Percentiles rank a stretch among this genome's conserved stretches.
Conservation (phyloP, 306 rosid genomes). For the Trifolium pratense region DNA sequence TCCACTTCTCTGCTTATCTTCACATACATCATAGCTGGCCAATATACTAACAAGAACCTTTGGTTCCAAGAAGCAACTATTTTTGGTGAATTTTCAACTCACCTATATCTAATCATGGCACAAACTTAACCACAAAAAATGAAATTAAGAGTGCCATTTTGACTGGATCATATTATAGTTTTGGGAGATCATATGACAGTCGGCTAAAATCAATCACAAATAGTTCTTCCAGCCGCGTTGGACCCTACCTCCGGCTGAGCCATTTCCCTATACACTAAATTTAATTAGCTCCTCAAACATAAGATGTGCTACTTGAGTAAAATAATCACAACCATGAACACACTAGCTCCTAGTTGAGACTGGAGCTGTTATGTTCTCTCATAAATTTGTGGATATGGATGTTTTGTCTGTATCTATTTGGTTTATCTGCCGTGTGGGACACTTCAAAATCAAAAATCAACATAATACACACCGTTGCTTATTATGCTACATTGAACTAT, state of each 20-base stretch:
- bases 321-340: too few relatives aligned
- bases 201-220: too few relatives aligned
- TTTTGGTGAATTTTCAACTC: not conserved
- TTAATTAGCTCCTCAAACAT: too few relatives aligned
- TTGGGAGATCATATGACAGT: too few relatives aligned
- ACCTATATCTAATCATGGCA: not conserved
- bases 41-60: not conserved
- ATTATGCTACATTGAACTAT: not conserved
- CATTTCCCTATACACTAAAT: too few relatives aligned
- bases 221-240: too few relatives aligned
- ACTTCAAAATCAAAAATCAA: not conserved
- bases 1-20: constrained; percentile 6
- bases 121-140: not conserved
- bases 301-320: too few relatives aligned
- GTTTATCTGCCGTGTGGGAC: constrained; percentile 21
- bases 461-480: too few relatives aligned
- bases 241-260: too few relatives aligned
- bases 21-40: not conserved
- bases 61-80: constrained; percentile 6
- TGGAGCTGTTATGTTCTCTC: not conserved
- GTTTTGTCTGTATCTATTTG: constrained; percentile 3
- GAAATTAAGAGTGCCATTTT: not conserved
- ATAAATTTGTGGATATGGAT: constrained; percentile 24
- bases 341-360: too few relatives aligned
- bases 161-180: not conserved